These are phyloP conservation scores for Labyrinthula sp. DNA, from an alignment of 352 stramenopile species.

Conservation along the genomic window DNA sequence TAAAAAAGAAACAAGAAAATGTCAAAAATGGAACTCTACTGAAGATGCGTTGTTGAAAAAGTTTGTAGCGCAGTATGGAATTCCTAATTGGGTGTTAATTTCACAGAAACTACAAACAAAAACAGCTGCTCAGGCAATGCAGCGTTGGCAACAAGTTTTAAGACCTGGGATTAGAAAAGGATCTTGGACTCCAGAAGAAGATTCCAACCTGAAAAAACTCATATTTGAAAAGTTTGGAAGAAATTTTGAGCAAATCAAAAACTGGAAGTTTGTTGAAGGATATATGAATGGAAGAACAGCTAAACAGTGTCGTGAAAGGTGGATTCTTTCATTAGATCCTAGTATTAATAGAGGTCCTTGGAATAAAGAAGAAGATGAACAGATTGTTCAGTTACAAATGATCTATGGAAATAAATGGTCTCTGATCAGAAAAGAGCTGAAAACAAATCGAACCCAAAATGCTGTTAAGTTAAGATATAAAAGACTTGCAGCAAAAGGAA, in stretches of 20 bases:
- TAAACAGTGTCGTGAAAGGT: constrained; percentile 60
- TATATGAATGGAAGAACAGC: constrained; percentile 63
- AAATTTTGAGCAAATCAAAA: constrained; percentile 21
- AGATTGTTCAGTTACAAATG: constrained; percentile 66
- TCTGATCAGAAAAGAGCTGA: constrained; percentile 66
- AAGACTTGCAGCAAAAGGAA: too few species aligned
- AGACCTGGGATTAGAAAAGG: constrained; percentile 79
- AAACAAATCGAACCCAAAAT: constrained; percentile 60
- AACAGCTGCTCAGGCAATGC: too few species aligned
- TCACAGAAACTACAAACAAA: too few species aligned
- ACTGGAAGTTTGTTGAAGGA: constrained; percentile 73
- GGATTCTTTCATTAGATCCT: constrained; percentile 33
- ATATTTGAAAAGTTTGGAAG: too few species aligned
- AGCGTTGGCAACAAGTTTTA: constrained; percentile 80
- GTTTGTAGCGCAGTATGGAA: too few species aligned
- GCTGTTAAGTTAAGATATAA: constrained; percentile 72
- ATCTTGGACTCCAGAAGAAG: constrained; percentile 77
- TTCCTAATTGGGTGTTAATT: too few species aligned
- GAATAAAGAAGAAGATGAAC: constrained; percentile 61
- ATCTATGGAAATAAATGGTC: constrained; percentile 70
- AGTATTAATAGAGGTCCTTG: constrained; percentile 57
- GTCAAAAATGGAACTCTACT: too few species aligned
- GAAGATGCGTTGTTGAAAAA: too few species aligned
- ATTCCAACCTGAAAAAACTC: too few species aligned
- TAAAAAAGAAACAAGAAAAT: too few species aligned